These are phyloP conservation scores for Podaxis carcinomalis DNA, from an alignment of 768 basidiomycete genomes.

Conservation along the genomic window DNA sequence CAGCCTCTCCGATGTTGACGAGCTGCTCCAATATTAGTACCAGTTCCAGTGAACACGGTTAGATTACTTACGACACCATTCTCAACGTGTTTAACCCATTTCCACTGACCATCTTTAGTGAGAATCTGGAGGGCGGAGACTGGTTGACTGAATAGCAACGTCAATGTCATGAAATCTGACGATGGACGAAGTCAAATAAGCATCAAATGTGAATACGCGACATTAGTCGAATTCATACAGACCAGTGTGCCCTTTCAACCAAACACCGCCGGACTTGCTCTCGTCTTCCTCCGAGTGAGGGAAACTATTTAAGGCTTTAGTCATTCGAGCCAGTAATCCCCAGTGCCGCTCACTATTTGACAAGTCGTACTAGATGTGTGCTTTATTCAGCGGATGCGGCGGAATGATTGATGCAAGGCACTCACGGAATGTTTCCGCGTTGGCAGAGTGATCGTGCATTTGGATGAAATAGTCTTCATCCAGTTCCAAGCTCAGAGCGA, in stretches of 20 bases:
- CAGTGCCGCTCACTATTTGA: slow-evolving; percentile 38
- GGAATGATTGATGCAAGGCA: slow-evolving; percentile 22
- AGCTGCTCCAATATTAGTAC: slow-evolving; percentile 20
- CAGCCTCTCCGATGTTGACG: slow-evolving; percentile 43
- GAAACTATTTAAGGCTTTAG: slow-evolving; percentile 22
- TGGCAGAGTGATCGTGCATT: slow-evolving; percentile 30
- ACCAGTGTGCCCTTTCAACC: slow-evolving; percentile 51
- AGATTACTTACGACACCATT: slow-evolving; percentile 34
- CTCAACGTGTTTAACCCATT: slow-evolving; percentile 42
- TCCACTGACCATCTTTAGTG: slow-evolving; percentile 35
- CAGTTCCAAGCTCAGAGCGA: slow-evolving; percentile 41
- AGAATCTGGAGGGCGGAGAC: slow-evolving; percentile 43
- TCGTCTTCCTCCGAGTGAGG: slow-evolving; percentile 40
- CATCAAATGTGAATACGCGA: neutral
- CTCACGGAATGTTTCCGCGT: slow-evolving; percentile 27
- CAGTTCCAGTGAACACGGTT: neutral
- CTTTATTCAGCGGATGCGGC: neutral
- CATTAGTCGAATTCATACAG: neutral
- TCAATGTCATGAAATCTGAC: slow-evolving; percentile 40
- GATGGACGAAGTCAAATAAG: too few relatives aligned
- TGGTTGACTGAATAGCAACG: slow-evolving; percentile 46
- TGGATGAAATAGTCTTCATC: slow-evolving; percentile 41
- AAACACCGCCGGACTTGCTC: slow-evolving; percentile 37
- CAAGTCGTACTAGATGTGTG: slow-evolving; percentile 32
- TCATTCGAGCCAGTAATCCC: neutral